Evolutionary conservation across 2,329 filamentous ascomycete species (phyloP).

Genomic region (Nemania sp.): DNA sequence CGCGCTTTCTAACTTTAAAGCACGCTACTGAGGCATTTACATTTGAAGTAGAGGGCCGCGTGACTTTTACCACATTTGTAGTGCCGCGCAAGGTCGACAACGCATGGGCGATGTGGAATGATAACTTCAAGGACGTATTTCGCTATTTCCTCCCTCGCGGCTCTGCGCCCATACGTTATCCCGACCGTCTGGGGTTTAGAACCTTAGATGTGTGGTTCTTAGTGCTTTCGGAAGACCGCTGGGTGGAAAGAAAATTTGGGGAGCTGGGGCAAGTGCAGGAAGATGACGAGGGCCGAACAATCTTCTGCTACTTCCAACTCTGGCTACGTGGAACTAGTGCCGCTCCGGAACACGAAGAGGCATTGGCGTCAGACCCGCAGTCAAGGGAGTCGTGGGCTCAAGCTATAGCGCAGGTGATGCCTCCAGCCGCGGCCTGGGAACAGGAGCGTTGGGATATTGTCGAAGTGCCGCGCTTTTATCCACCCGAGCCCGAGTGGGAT

Average conservation of each 20-base stretch:
- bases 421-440: conserved; percentile 1
- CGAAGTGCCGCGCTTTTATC: neutral
- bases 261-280: neutral
- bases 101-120: neutral
- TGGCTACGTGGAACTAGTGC: neutral
- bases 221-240: neutral
- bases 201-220: neutral
- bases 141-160: neutral
- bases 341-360: neutral
- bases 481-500: neutral
- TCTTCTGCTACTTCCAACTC: neutral
- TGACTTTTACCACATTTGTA: neutral
- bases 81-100: neutral
- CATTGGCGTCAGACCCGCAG: neutral
- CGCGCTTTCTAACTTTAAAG: neutral
- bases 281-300: neutral
- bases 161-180: neutral
- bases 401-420: neutral
- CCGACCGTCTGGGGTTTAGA: neutral
- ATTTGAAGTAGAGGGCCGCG: neutral
- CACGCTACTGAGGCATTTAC: neutral
- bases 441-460: conserved; percentile 7
- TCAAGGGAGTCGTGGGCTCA: neutral
- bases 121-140: neutral
- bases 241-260: neutral